Evolutionary conservation across 768 basidiomycete species (phyloP), one percentile per base, ranked within the genome.

Genomic region (Tremella mesenterica): DNA sequence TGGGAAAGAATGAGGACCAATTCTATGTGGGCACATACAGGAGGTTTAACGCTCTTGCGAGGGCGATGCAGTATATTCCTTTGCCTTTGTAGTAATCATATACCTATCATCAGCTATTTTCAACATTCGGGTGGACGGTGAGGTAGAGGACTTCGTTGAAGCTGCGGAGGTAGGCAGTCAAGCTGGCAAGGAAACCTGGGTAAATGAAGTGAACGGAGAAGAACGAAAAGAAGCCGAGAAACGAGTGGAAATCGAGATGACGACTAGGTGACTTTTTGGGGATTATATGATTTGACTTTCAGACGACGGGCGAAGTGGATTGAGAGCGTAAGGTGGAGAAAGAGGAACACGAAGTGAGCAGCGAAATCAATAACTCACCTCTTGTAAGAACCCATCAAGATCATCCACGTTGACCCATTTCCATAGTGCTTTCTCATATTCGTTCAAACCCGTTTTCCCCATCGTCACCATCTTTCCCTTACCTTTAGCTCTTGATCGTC

Each of bases 401-500:
- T 99, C 96, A 70, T 90, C 89, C 12, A 97, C 90, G 69, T 99
- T 99, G 54, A 96, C 90, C 95, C 95, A 99, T 53, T 87, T 86
- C 95, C 95, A 99, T 44, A 97, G 73, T 0, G 95, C 95, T 54
- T 83, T 84, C 72, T 99, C 91, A 51, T 71, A 65, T 16, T 69
- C 72, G 23, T 65, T 65, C 56, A 76, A 53, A 5, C 67, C 64
- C 3, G 31, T 46, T 33, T 56, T 67, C 8, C 38, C 31, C 23
- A 48, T 13, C n/a, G 16, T 44, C 8, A 25, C 33, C 5, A 8
- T 47, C 31, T 50, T 55, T 34, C 26, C 41, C 9, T 27, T 36
- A n/a, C 55, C 48, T 5, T 38, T 29, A 2, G 50, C 54, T 16
- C 33, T 46, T 12, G 20, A 30, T 14, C 48, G 39, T 12, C n/a